Evolutionary conservation across 495 filamentous ascomycete genomes (phyloP).

Genomic region (Aspergillus homomorphus): DNA sequence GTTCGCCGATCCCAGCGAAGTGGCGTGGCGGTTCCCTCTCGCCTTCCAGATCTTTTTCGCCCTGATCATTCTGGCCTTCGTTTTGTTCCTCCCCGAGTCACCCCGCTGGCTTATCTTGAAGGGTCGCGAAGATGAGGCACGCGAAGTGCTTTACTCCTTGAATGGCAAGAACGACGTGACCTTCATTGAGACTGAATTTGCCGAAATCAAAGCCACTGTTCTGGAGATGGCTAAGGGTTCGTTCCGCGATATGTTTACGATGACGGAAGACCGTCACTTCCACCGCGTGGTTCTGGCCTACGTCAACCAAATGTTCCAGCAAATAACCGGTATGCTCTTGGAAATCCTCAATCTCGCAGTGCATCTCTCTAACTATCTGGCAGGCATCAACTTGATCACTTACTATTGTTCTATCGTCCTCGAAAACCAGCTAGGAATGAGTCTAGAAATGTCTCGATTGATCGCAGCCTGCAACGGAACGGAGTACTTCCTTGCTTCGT

Average conservation of each 20-base stretch:
- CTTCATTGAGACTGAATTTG: slow-evolving; percentile 60
- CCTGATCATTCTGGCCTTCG: slow-evolving; percentile 54
- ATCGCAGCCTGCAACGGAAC: slow-evolving; percentile 72
- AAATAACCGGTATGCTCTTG: slow-evolving; percentile 53
- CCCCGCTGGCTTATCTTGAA: slow-evolving; percentile 73
- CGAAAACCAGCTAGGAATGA: slow-evolving; percentile 52
- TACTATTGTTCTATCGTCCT: slow-evolving; percentile 71
- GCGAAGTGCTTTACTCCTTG: slow-evolving; percentile 59
- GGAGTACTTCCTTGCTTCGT: slow-evolving; percentile 72
- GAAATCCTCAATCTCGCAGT: not conserved
- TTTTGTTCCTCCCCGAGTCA: slow-evolving; percentile 67
- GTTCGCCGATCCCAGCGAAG: slow-evolving; percentile 59
- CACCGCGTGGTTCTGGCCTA: slow-evolving; percentile 69
- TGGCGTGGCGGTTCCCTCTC: slow-evolving; percentile 73
- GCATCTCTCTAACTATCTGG: not conserved
- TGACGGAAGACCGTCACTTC: slow-evolving; percentile 69
- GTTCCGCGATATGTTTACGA: slow-evolving; percentile 68
- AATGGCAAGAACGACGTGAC: slow-evolving; percentile 49
- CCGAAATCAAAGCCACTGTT: slow-evolving; percentile 73
- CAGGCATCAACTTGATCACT: slow-evolving; percentile 65
- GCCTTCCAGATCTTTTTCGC: slow-evolving; percentile 71
- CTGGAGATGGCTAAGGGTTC: slow-evolving; percentile 64
- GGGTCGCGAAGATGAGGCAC: slow-evolving; percentile 62
- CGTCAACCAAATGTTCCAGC: slow-evolving; percentile 77
- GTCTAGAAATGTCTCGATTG: slow-evolving; percentile 56